Evolutionary conservation across 192 early-diverging fungal genomes (phyloP).

Genomic region (Coemansia aciculifera): DNA sequence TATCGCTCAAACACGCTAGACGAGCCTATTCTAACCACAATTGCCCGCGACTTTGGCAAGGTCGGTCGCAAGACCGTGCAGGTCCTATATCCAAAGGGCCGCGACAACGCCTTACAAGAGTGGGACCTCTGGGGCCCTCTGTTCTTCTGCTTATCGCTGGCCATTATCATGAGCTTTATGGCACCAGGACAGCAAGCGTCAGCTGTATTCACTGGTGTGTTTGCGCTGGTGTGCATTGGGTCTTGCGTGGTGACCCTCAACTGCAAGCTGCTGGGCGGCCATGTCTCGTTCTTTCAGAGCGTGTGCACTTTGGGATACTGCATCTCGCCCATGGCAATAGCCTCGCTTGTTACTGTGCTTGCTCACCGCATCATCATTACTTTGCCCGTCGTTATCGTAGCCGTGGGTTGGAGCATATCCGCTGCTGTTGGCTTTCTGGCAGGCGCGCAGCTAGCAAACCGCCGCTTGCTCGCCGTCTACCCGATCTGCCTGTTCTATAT

Average conservation of each 20-base stretch:
- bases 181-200: constrained; percentile 81
- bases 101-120: constrained; percentile 45
- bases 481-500: constrained; percentile 96
- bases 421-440: constrained; percentile 92
- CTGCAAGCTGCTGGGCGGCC: constrained; percentile 90
- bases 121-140: constrained; percentile 98
- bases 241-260: constrained; percentile 93
- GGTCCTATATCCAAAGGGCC: constrained; percentile 48
- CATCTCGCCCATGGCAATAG: constrained; percentile 87
- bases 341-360: constrained; percentile 71
- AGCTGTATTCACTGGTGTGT: constrained; percentile 86
- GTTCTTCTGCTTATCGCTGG: constrained; percentile 87
- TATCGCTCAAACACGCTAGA: constrained; percentile 79
- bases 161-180: constrained; percentile 77
- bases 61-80: constrained; percentile 39
- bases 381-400: constrained; percentile 69
- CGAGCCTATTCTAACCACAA: constrained; percentile 90
- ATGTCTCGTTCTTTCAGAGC: constrained; percentile 94
- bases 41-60: constrained; percentile 62
- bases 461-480: constrained; percentile 85
- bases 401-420: constrained; percentile 87
- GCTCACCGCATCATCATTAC: constrained; percentile 67
- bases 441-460: constrained; percentile 82
- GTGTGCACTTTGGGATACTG: constrained; percentile 98
- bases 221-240: constrained; percentile 95